phyloP scores from a whole-genome alignment of 768 basidiomycete species.

The Boletus rex-veris region DNA sequence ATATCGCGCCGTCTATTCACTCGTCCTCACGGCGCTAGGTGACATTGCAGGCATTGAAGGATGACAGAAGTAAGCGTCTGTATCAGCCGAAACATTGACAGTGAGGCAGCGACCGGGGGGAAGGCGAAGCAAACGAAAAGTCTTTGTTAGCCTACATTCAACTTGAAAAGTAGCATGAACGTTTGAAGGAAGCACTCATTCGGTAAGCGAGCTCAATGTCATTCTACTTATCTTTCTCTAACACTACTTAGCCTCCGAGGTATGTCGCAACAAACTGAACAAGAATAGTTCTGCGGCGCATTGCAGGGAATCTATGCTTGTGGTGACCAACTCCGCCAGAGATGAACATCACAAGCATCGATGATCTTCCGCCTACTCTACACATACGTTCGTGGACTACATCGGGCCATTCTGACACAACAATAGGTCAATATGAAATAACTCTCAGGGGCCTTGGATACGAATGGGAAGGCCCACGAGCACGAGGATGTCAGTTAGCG shows the following conservation, averaged over 20 bases:
- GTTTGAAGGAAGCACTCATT: slow-evolving; percentile 91
- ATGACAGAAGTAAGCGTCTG: slow-evolving; percentile 38
- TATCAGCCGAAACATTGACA: slow-evolving; percentile 5
- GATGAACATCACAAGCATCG: slow-evolving; percentile 73
- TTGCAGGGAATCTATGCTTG: slow-evolving; percentile 49
- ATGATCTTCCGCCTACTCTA: slow-evolving; percentile 67
- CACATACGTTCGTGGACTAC: neutral
- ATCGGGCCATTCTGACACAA: slow-evolving; percentile 2
- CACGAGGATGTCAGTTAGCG: too few relatives aligned
- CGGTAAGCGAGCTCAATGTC: slow-evolving; percentile 42
- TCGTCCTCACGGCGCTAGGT: slow-evolving; percentile 41
- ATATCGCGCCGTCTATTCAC: too few relatives aligned
- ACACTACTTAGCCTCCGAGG: slow-evolving; percentile 66
- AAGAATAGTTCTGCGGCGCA: slow-evolving; percentile 70
- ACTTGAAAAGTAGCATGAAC: slow-evolving; percentile 93
- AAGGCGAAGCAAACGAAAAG: slow-evolving; percentile 39
- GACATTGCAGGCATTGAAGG: slow-evolving; percentile 75
- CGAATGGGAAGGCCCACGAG: too few relatives aligned
- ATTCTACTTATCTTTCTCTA: neutral
- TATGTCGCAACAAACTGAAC: slow-evolving; percentile 81
- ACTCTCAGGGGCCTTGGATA: slow-evolving; percentile 39
- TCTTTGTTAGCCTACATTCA: slow-evolving; percentile 71
- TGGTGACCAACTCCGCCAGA: slow-evolving; percentile 45
- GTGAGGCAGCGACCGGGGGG: slow-evolving; percentile 20
- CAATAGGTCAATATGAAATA: slow-evolving; percentile 72